Conservation (phyloP, 345 rosid species). For the Lumnitzera littorea region DNA sequence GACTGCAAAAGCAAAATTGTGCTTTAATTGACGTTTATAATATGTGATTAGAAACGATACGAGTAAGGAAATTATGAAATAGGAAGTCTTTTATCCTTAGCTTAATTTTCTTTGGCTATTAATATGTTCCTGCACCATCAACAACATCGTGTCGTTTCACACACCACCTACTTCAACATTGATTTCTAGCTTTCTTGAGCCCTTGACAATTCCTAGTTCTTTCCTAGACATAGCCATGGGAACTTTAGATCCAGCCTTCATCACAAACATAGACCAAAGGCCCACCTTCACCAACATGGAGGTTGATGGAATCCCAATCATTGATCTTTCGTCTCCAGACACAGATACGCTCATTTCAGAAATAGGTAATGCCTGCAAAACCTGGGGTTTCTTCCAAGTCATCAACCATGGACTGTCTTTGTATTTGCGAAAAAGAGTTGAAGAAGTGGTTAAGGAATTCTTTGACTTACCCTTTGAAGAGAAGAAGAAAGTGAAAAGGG, state of each 20-base stretch:
- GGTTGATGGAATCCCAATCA: slow-evolving; percentile 48
- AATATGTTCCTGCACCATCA: too few relatives aligned
- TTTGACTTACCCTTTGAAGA: slow-evolving; percentile 45
- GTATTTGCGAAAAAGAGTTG: slow-evolving; percentile 31
- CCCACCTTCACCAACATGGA: slow-evolving; percentile 17
- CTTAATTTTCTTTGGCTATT: too few relatives aligned
- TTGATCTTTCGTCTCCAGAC: slow-evolving; percentile 43
- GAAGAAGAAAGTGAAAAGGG: slow-evolving; percentile 56
- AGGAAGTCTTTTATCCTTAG: too few relatives aligned
- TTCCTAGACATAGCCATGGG: slow-evolving; percentile 28
- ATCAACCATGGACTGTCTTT: slow-evolving; percentile 67
- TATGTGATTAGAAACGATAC: too few relatives aligned
- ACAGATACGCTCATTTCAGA: slow-evolving; percentile 21
- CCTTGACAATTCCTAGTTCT: background rate
- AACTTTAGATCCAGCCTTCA: slow-evolving; percentile 39
- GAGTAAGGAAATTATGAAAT: too few relatives aligned
- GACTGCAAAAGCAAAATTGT: too few relatives aligned
- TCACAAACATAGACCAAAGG: slow-evolving; percentile 48
- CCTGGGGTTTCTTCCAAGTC: slow-evolving; percentile 90
- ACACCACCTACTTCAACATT: background rate
- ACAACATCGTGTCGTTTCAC: too few relatives aligned
- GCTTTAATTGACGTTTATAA: too few relatives aligned
- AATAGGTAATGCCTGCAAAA: slow-evolving; percentile 58
- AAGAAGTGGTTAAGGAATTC: slow-evolving; percentile 38
- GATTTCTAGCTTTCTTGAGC: background rate